Evolutionary conservation across 768 basidiomycete genomes (phyloP).

Genomic region (Lactifluus piperatus): DNA sequence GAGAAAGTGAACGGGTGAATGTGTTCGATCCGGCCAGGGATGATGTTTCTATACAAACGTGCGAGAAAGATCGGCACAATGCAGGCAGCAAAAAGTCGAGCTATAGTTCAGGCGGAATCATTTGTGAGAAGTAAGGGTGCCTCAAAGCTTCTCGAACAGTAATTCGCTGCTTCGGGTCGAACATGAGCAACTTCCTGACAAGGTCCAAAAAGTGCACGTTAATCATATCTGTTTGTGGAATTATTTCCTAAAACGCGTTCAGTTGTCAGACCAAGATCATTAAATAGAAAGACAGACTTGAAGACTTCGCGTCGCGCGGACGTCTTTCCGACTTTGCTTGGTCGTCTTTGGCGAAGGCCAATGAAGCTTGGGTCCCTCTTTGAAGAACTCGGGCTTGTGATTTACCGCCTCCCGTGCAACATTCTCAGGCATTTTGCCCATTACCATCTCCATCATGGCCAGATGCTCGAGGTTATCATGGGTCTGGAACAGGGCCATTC

Average conservation of each 20-base stretch:
- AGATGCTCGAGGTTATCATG: constrained; percentile 99
- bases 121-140: constrained; percentile 76
- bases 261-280: background rate
- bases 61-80: constrained; percentile 4
- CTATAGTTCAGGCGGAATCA: constrained; percentile 62
- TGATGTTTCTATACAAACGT: constrained; percentile 13
- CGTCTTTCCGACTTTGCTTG: constrained; percentile 89
- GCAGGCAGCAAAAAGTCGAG: constrained; percentile 17
- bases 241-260: constrained; percentile 60
- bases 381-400: constrained; percentile 91
- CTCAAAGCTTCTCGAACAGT: constrained; percentile 80
- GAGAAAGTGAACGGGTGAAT: background rate
- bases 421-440: constrained; percentile 93
- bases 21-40: constrained; percentile 12
- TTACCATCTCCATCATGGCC: constrained; percentile 99
- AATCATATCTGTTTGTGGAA: constrained; percentile 62
- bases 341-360: constrained; percentile 88
- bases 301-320: constrained; percentile 72
- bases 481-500: constrained; percentile 96
- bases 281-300: constrained; percentile 40
- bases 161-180: constrained; percentile 84
- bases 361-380: constrained; percentile 73
- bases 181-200: constrained; percentile 77
- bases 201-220: constrained; percentile 83
- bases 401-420: constrained; percentile 69